These are phyloP conservation scores for Rhinocladiella similis DNA, from an alignment of 2,329 filamentous ascomycete species.

Conservation along the genomic window DNA sequence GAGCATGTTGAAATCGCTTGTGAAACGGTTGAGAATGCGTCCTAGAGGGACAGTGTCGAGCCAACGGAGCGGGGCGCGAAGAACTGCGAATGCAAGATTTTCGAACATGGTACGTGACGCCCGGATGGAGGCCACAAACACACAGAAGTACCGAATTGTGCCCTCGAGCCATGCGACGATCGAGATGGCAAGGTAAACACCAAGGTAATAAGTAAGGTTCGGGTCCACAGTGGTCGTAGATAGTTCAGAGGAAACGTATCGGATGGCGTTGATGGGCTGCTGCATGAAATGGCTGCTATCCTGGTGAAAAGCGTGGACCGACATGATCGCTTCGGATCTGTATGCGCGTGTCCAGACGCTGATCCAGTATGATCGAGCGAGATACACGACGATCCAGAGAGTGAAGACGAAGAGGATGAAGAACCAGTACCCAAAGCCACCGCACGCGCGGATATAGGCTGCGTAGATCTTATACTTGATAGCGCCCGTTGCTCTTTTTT, in stretches of 20 bases:
- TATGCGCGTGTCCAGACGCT: constrained; percentile 47
- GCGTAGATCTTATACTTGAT: constrained; percentile 68
- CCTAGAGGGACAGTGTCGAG: constrained; percentile 78
- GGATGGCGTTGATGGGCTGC: constrained; percentile 20
- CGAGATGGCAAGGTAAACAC: constrained; percentile 66
- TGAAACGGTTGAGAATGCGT: constrained; percentile 75
- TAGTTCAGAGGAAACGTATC: constrained; percentile 20
- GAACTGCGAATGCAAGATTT: constrained; percentile 64
- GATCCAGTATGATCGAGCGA: constrained; percentile 47
- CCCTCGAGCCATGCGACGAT: constrained; percentile 55
- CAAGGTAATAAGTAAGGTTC: constrained; percentile 63
- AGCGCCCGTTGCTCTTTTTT: constrained; percentile 68
- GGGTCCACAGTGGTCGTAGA: constrained; percentile 26
- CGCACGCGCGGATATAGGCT: constrained; percentile 66
- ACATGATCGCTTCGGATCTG: constrained; percentile 26
- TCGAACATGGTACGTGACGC: constrained; percentile 70
- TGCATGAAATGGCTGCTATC: constrained; percentile 11
- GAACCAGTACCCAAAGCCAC: constrained; percentile 48
- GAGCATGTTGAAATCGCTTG: constrained; percentile 72
- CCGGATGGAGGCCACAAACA: constrained; percentile 65
- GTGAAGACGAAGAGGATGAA: constrained; percentile 25
- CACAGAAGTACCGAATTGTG: constrained; percentile 62
- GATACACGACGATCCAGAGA: constrained; percentile 24
- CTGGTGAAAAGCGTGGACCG: not conserved
- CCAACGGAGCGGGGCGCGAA: constrained; percentile 75